These are phyloP conservation scores for Aspergillus brunneoviolaceus DNA, from an alignment of 2,329 filamentous ascomycete species.

Conservation along the genomic window DNA sequence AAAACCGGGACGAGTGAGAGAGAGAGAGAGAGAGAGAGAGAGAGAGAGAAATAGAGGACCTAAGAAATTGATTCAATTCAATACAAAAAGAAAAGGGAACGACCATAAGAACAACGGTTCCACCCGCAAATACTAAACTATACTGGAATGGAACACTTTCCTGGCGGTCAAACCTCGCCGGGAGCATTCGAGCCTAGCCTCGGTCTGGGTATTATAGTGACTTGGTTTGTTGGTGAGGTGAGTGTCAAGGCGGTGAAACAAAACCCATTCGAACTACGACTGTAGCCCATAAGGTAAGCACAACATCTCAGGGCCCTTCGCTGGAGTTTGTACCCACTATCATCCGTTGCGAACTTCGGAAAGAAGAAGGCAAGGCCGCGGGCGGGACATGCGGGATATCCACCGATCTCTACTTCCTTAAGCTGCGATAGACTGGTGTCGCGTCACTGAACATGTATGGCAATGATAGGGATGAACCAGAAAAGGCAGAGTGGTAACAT, in stretches of 20 bases:
- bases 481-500: conserved; percentile 2
- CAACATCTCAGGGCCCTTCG: neutral
- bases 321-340: neutral
- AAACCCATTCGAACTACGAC: neutral
- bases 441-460: neutral
- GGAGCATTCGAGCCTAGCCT: conserved; percentile 23
- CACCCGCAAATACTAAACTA: conserved; percentile 16
- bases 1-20: neutral
- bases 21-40: neutral
- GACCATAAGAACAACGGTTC: conserved; percentile 14
- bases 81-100: neutral
- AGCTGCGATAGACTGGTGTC: neutral
- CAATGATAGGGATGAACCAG: neutral
- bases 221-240: conserved; percentile 10
- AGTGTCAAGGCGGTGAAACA: conserved; percentile 5
- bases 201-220: conserved; percentile 9
- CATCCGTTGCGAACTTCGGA: neutral
- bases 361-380: neutral
- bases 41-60: neutral
- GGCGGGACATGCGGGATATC: neutral
- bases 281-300: neutral
- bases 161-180: conserved; percentile 21
- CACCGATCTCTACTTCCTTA: neutral
- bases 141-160: conserved; percentile 21
- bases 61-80: no score